Conservation (phyloP, 129 eudicot species). For the Kitagawia praeruptora region DNA sequence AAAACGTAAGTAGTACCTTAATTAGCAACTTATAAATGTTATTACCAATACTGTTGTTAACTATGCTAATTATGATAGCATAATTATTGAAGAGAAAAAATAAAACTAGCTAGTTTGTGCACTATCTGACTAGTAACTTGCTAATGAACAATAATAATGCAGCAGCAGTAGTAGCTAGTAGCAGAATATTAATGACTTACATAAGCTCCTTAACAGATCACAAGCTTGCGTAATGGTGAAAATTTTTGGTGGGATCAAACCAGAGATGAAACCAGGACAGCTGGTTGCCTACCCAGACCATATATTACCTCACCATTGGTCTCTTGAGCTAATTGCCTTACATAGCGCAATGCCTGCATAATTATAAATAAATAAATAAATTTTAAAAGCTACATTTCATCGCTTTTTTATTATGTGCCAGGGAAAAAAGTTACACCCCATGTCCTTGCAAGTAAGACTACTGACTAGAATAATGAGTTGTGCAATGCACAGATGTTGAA, state of each 20-base stretch:
- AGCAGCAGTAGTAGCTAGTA: no score
- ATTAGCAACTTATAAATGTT: neutral
- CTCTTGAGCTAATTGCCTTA: slow-evolving; percentile 86
- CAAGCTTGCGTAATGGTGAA: no score
- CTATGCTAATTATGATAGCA: no score
- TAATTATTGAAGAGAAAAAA: no score
- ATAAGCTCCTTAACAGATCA: no score
- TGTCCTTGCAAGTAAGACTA: neutral
- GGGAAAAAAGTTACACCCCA: neutral
- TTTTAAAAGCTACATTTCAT: neutral
- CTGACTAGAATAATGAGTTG: neutral
- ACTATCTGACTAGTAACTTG: slow-evolving; percentile 3
- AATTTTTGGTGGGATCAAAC: no score
- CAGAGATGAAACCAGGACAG: no score
- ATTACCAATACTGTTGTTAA: neutral
- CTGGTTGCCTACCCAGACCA: slow-evolving; percentile 89
- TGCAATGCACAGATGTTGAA: neutral
- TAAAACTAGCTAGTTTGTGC: no score
- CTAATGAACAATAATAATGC: no score
- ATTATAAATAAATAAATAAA: neutral
- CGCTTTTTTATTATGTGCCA: neutral
- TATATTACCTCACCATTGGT: slow-evolving; percentile 77
- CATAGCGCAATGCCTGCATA: slow-evolving; percentile 60
- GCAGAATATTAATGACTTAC: no score
- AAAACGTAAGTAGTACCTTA: neutral